phyloP scores from a whole-genome alignment of 345 rosid genomes.

The Eucalyptus tenuipes region DNA sequence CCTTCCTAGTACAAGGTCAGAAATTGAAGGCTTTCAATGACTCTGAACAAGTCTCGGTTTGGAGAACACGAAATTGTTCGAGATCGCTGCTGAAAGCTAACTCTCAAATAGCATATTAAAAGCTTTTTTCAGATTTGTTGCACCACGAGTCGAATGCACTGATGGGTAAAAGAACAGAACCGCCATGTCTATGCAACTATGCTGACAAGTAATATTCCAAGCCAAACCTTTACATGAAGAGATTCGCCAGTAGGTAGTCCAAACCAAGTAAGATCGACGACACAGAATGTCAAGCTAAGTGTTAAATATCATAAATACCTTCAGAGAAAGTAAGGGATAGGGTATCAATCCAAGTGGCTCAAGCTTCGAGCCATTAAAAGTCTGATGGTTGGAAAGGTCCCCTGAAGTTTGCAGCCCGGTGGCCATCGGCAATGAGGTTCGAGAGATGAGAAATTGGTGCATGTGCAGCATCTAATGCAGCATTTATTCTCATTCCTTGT shows the following conservation, averaged over 20 bases:
- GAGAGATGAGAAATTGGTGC: background rate
- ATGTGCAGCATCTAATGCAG: background rate
- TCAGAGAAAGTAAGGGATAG: background rate
- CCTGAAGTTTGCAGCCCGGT: background rate
- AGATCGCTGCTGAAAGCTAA: too few species aligned
- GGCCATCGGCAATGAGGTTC: background rate
- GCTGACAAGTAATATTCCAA: too few species aligned
- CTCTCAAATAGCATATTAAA: too few species aligned
- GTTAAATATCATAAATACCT: background rate
- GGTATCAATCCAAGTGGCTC: background rate
- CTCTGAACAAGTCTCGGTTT: too few species aligned
- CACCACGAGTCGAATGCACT: background rate
- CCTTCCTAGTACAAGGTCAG: background rate
- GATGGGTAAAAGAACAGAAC: background rate
- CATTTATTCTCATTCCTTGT: background rate
- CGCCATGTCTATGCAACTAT: background rate
- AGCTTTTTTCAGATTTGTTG: too few species aligned
- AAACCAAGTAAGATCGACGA: background rate
- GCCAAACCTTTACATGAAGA: background rate
- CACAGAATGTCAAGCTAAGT: background rate
- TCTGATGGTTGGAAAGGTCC: background rate
- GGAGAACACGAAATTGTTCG: background rate
- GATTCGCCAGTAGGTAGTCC: too few species aligned
- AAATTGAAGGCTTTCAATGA: background rate
- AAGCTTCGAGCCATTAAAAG: background rate